Percentiles rank a stretch among this genome's conserved stretches.
phyloP scores from a whole-genome alignment of 768 basidiomycete genomes.

The Suillus decipiens region DNA sequence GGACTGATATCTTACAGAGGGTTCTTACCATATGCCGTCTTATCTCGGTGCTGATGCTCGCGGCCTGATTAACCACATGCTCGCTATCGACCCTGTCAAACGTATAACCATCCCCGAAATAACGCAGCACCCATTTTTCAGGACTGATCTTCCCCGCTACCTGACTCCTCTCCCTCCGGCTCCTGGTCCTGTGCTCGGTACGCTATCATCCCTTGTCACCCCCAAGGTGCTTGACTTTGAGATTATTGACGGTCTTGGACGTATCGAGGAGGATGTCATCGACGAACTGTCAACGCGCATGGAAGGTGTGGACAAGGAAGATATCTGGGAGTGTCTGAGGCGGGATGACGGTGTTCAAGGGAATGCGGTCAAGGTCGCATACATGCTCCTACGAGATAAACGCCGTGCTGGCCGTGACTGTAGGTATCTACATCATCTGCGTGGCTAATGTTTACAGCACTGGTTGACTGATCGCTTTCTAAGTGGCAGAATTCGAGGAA shows the following conservation, averaged over 20 bases:
- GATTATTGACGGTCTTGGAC: constrained; percentile 88
- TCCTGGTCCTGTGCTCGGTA: constrained; percentile 75
- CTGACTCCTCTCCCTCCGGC: constrained; percentile 79
- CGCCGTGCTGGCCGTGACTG: constrained; percentile 79
- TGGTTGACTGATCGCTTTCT: constrained; percentile 21
- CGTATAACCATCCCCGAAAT: constrained; percentile 94
- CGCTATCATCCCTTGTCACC: constrained; percentile 69
- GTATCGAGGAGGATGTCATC: constrained; percentile 90
- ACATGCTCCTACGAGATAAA: constrained; percentile 91
- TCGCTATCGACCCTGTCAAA: constrained; percentile 91
- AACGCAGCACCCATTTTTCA: constrained; percentile 88
- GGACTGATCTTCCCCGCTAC: constrained; percentile 81
- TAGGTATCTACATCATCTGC: constrained; percentile 44
- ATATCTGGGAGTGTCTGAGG: constrained; percentile 84
- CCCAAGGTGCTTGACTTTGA: constrained; percentile 74
- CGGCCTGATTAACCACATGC: constrained; percentile 83
- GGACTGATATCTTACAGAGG: constrained; percentile 55
- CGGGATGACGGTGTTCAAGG: constrained; percentile 83
- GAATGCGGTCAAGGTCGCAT: constrained; percentile 95
- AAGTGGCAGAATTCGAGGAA: constrained; percentile 78
- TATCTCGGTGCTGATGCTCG: constrained; percentile 78
- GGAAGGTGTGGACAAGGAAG: constrained; percentile 74
- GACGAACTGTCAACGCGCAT: constrained; percentile 77
- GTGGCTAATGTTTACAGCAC: constrained; percentile 3
- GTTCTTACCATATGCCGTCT: constrained; percentile 82